Conservation (phyloP, 2,329 filamentous ascomycete species). For the Penicillium sp. region DNA sequence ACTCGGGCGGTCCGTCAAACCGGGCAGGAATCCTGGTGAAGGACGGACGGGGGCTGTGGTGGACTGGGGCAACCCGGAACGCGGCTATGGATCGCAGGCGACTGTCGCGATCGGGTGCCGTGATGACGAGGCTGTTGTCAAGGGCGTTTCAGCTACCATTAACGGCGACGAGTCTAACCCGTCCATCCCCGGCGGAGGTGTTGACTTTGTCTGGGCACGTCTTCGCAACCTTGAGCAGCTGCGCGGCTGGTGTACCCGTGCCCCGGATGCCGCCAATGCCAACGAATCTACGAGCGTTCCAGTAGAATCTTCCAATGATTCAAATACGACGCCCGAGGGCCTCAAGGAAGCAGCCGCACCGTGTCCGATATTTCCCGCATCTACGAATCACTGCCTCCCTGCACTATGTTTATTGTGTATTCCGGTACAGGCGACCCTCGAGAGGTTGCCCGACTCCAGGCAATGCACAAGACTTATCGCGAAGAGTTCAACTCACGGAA, state of each 20-base stretch:
- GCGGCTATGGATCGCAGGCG: slow-evolving; percentile 55
- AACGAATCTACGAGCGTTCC: slow-evolving; percentile 33
- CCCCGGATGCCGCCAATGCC: slow-evolving; percentile 45
- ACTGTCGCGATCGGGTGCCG: slow-evolving; percentile 53
- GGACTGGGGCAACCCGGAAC: slow-evolving; percentile 79
- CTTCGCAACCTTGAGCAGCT: slow-evolving; percentile 57
- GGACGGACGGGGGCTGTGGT: slow-evolving; percentile 57
- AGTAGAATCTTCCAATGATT: slow-evolving; percentile 19
- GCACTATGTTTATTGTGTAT: slow-evolving; percentile 59
- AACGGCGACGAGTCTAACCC: slow-evolving; percentile 44
- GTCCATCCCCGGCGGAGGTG: slow-evolving; percentile 48
- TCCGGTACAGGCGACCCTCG: slow-evolving; percentile 60
- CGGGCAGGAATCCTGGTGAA: slow-evolving; percentile 32
- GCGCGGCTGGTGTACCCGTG: slow-evolving; percentile 55
- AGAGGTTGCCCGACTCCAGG: slow-evolving; percentile 52
- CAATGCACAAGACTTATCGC: slow-evolving; percentile 52
- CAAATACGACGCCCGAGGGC: background rate
- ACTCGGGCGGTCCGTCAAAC: slow-evolving; percentile 54
- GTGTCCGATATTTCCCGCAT: slow-evolving; percentile 49
- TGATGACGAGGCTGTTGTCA: slow-evolving; percentile 54
- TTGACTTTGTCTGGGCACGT: slow-evolving; percentile 60
- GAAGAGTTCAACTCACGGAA: slow-evolving; percentile 56
- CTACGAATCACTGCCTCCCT: slow-evolving; percentile 53
- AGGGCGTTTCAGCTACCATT: slow-evolving; percentile 50
- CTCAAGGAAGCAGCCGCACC: slow-evolving; percentile 41